A percentile compares a stretch with the other conserved stretches of the same genome.
phyloP scores from a whole-genome alignment of 1,284 basidiomycete species.

The Apiotrichum siamense region DNA sequence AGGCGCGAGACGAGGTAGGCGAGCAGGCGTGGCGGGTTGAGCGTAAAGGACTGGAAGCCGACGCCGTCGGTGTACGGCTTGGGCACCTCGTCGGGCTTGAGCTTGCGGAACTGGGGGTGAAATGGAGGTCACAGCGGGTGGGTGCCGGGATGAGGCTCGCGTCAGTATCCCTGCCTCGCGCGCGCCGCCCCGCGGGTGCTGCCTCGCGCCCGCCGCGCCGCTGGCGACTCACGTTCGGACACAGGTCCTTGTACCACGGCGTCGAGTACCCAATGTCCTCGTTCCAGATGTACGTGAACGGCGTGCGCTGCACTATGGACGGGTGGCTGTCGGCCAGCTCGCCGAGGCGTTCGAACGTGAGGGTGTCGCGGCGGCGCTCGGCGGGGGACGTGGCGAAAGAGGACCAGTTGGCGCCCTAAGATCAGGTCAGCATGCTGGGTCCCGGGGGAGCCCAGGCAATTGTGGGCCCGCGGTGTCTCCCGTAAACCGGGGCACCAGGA shows the following conservation, averaged over 20 bases:
- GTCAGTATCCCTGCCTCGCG: too few species aligned
- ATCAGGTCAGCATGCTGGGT: too few species aligned
- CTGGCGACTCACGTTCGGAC: conserved; percentile 50
- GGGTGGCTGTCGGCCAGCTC: conserved; percentile 51
- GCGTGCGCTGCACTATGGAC: conserved; percentile 45
- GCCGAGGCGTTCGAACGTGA: conserved; percentile 48
- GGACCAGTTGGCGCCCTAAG: conserved; percentile 66
- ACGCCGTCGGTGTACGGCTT: conserved; percentile 26
- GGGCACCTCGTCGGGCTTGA: conserved; percentile 11
- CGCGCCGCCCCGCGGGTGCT: too few species aligned
- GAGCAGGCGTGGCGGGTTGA: conserved; percentile 46
- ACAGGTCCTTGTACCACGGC: conserved; percentile 55
- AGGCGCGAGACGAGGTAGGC: conserved; percentile 34
- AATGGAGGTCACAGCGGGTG: conserved; percentile 5
- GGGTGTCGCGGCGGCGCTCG: conserved; percentile 46
- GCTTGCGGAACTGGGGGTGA: conserved; percentile 27
- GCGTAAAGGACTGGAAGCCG: conserved; percentile 41
- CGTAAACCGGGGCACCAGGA: too few species aligned
- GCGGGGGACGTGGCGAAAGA: conserved; percentile 52
- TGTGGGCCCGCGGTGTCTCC: too few species aligned
- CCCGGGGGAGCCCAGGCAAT: too few species aligned
- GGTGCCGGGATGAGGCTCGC: not conserved
- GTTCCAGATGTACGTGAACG: conserved; percentile 48
- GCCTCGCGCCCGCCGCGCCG: not conserved
- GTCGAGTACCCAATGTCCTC: conserved; percentile 28